Percentiles rank a stretch among this genome's conserved stretches.
These are phyloP conservation scores for Candida sithepensis DNA, from an alignment of 805 yeast genomes.

Conservation along the genomic window DNA sequence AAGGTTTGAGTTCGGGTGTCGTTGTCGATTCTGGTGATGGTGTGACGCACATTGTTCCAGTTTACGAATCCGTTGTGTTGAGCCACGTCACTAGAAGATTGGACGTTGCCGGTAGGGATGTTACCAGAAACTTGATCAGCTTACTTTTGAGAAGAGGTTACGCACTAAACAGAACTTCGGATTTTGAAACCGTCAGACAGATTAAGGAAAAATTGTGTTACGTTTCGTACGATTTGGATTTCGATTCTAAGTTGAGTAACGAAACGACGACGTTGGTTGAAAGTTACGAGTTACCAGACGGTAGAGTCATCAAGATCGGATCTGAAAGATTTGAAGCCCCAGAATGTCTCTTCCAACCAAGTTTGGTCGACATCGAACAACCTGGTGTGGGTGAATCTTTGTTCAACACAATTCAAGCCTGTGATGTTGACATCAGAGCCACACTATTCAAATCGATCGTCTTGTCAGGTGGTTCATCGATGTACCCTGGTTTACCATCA, in stretches of 20 bases:
- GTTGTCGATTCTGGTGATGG: slow-evolving; percentile 99
- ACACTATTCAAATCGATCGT: slow-evolving; percentile 89
- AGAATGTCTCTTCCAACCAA: slow-evolving; percentile 95
- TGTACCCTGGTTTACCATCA: slow-evolving; percentile 98
- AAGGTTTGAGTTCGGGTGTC: slow-evolving; percentile 94
- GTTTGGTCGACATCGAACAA: slow-evolving; percentile 91
- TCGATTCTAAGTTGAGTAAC: slow-evolving; percentile 80
- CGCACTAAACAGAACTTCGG: slow-evolving; percentile 97
- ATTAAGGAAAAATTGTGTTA: slow-evolving; percentile 95
- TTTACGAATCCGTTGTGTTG: slow-evolving; percentile 93
- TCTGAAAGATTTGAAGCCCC: slow-evolving; percentile 96
- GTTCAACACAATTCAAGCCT: slow-evolving; percentile 89
- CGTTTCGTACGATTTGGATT: slow-evolving; percentile 88
- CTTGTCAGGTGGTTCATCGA: slow-evolving; percentile 94
- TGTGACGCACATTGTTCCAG: slow-evolving; percentile 97
- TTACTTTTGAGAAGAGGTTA: slow-evolving; percentile 91
- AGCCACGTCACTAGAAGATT: slow-evolving; percentile 88
- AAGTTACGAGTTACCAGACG: slow-evolving; percentile 92
- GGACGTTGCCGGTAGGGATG: slow-evolving; percentile 98
- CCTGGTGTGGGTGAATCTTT: slow-evolving; percentile 94
- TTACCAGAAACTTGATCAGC: slow-evolving; percentile 91
- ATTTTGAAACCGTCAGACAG: slow-evolving; percentile 97
- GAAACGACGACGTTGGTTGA: slow-evolving; percentile 96
- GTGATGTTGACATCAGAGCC: slow-evolving; percentile 90
- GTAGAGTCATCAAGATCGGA: slow-evolving; percentile 89